phyloP scores from a whole-genome alignment of 2,329 filamentous ascomycete species.

The Ophiostoma ulmi region DNA sequence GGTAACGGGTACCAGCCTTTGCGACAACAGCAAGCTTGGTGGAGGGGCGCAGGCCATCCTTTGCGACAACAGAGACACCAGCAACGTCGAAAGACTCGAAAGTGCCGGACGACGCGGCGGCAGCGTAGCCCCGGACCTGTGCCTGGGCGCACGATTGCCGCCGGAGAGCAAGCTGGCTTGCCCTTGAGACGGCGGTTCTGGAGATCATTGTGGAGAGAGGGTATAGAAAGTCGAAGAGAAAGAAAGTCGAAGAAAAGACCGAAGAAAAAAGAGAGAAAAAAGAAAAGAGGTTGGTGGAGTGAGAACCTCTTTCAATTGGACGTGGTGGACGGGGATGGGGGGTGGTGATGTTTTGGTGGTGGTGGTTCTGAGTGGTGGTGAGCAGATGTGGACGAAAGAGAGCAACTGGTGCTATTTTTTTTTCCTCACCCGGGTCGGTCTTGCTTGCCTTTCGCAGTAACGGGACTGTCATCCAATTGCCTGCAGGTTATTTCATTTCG shows the following conservation, averaged over 20 bases:
- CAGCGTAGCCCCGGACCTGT: constrained; percentile 49
- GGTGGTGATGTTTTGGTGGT: constrained; percentile 29
- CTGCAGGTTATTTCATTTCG: constrained; percentile 30
- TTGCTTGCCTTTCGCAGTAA: constrained; percentile 3
- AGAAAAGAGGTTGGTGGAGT: constrained; percentile 16
- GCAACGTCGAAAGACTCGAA: constrained; percentile 83
- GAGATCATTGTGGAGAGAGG: constrained; percentile 47
- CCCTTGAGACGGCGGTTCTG: constrained; percentile 55
- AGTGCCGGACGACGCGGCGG: constrained; percentile 59
- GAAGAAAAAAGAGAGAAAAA: constrained; percentile 7
- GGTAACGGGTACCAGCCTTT: constrained; percentile 90
- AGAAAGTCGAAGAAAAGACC: constrained; percentile 32
- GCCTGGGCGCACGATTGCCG: constrained; percentile 35
- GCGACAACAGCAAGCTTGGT: constrained; percentile 87
- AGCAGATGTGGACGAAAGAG: constrained; percentile 16
- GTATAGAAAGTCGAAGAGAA: constrained; percentile 37
- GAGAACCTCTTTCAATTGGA: constrained; percentile 41
- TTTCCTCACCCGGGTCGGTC: constrained; percentile 15
- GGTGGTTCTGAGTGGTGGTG: constrained; percentile 17
- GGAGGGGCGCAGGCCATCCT: constrained; percentile 82
- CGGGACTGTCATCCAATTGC: constrained; percentile 32
- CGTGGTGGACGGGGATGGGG: constrained; percentile 33
- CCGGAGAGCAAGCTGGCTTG: constrained; percentile 54
- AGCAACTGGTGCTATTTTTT: constrained; percentile 26
- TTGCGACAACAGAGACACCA: constrained; percentile 87